Evolutionary conservation across 208 protist genomes (phyloP), one percentile per base, ranked within the genome.

Genomic region (Acanthamoeba castellanii): DNA sequence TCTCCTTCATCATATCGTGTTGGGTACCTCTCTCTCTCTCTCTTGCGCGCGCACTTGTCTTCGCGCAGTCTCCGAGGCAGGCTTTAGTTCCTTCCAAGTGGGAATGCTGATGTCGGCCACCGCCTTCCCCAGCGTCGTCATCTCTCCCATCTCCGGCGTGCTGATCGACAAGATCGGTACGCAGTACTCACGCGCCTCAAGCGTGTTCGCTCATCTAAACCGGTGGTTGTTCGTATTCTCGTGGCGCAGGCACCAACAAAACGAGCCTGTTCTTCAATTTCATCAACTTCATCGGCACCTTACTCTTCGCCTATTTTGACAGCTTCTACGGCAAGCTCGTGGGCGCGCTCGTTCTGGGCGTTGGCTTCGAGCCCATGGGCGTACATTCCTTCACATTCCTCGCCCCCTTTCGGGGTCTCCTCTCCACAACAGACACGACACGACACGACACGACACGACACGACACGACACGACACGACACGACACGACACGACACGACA

Each of bases 311-410:
- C 72, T 81, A 52, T 81, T 81, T 81, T 42, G 72, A 81, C 42
- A 81, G 20, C 72, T 81, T 81, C 72, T 81, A 81, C 72, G 72
- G 72, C 32, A 81, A 81, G 72, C 72, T 81, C 72, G 72, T 50
- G 72, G 72, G 72, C 2, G 72, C 72, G 2, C 72, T 81, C 37
- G 30, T 81, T 47, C 72, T 81, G 14, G 72, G 72, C 37, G 14
- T 81, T 11, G 72, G 72, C 4, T 81, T 81, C 20, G 72, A 81
- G 22, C 72, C 72, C 37, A 81, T 81, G 72, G 72, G 72, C 72
- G 72, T 81, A 81, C 72, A 34, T 47, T 20, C 9, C 72, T 14
- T 27, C 37, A 11, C 30, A 6, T 45, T 18, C 27, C 30, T 45
- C 27, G n/a, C n/a, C n/a, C n/a, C n/a, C n/a, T n/a, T n/a, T n/a